Base-by-base conservation (phyloP, 176 grass and related monocot species). In the Zizania latifolia region DNA sequence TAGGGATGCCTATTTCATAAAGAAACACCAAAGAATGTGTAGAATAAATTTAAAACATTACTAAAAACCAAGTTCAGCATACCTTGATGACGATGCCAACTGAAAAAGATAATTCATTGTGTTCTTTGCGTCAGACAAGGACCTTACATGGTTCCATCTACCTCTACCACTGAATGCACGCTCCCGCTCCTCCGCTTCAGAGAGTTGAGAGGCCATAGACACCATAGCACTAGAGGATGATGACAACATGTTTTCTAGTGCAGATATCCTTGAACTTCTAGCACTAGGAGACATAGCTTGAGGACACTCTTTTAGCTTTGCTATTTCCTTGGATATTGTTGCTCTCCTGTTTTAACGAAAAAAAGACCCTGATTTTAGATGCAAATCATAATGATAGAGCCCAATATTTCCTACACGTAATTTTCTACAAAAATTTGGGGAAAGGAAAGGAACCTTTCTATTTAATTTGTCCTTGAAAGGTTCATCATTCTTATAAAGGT, bases 201-300 rank as follows among this genome's bases (percentile, higher is more conserved):
- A 94, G 24, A 99, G 70, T 75, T 99, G 95, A 39, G 95, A 92
- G 8, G 91, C 91, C 89, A 99, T 99, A 13, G 86, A 88, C 12
- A 94, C 89, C 55, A 99, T 71, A 44, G 91, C 63, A 39, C 86
- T 90, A 65, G 95, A 99, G 50, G 95, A 94, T 30, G 95, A 83
- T 44, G 82, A 62, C 60, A 99, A 17, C 95, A 99, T 99, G 69
- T 88, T 99, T 78, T 99, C 95, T 39, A 99, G 80, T 68, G 95
- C 95, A 26, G 86, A 89, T 71, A 99, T 99, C 83, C 95, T 92
- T 38, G 91, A 92, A 81, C 89, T 94, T 70, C 95, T 78, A 31
- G 91, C 91, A 23, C 95, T 99, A 78, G 95, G 95, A 65, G 91
- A 99, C 95, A 99, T 99, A 79, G 82, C 82, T 69, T 99, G 89